Evolutionary conservation across 1,284 basidiomycete genomes (phyloP), one percentile per base, ranked within the genome.

Genomic region (Ceratobasidium sp.): DNA sequence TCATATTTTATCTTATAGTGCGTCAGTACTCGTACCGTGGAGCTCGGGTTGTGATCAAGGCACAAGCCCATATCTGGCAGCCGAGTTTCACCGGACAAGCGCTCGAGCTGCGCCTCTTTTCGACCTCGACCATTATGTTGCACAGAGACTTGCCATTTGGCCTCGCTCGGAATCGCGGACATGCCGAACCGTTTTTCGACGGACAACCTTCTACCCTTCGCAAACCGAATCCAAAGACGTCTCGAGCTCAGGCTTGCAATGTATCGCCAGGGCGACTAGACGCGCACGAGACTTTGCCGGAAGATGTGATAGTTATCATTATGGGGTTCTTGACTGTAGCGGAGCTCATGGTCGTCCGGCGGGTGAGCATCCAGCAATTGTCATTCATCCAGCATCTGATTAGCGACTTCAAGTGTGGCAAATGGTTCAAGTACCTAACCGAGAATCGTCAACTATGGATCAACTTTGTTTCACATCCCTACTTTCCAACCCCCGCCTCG

Each of bases 241-340:
- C 56, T 16, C 56, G 13, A n/a, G n/a, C 16, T 39, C 56, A 22
- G 16, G 31, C 34, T n/a, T 2, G 19, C 9, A 24, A 59, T 22
- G 56, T 29, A 13, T 56, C 54, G 14, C 54, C 13, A 19, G 54
- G 7, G 7, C 56, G 39, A 0, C 37, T 7, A 37, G 37, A 59
- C 16, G 27, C 22, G 3, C 22, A 22, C n/a, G 64, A 22, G 37
- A 22, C 39, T 16, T 37, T 71, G 19, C 68, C 68, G 9, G 68
- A 71, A 24, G 68, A 71, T 24, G 68, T 61, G 41, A 48, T 71
- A 1, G 39, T 71, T 43, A 71, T 71, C 8, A 39, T 71, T n/a
- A 7, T 71, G 14, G 68, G 54, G 5, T 41, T 59, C 49, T 49
- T 71, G 56, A 31, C 27, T n/a, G 68, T 71, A 13, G 68, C 41